A percentile compares a stretch with the other conserved stretches of the same genome.
Conservation (phyloP, 192 early-diverging fungal genomes). For the Lobosporangium transversale region DNA sequence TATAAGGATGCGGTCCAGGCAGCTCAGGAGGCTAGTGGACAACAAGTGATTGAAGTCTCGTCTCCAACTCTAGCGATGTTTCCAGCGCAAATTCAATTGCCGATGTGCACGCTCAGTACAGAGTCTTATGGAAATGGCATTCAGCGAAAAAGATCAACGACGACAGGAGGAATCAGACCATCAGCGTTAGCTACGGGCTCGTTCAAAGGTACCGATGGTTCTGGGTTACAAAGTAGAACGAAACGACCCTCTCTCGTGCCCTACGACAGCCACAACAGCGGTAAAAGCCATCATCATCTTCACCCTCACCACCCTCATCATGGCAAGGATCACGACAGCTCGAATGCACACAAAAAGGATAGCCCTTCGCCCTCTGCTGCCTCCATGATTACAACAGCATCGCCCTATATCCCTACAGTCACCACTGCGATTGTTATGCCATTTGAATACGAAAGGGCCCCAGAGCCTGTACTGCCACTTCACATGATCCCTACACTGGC, state of each 20-base stretch:
- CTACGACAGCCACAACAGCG: background rate
- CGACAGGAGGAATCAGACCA: background rate
- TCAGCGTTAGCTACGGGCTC: background rate
- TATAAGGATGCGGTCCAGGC: constrained; percentile 32
- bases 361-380: background rate
- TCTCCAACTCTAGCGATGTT: background rate
- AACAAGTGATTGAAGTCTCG: constrained; percentile 11
- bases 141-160: background rate
- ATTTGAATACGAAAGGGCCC: constrained; percentile 15
- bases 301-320: background rate
- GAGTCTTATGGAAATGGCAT: background rate
- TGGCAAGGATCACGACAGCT: background rate
- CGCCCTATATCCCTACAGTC: background rate
- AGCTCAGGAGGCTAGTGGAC: constrained; percentile 40
- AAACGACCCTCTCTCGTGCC: background rate
- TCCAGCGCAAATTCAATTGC: constrained; percentile 16
- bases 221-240: background rate
- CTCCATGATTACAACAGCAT: background rate
- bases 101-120: constrained; percentile 1
- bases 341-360: no score
- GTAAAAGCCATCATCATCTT: background rate
- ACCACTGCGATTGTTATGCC: constrained; percentile 11
- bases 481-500: constrained; percentile 19
- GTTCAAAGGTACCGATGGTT: background rate
- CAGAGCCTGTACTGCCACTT: constrained; percentile 18